Conservation (phyloP, 345 rosid genomes). For the sweet orange (Citrus sinensis) region DVS_A1.0 CM039163.1:3652001-3652500, state of each 20-base stretch:
- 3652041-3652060: not conserved
- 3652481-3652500: not conserved
- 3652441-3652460: not conserved
- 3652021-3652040: not conserved
- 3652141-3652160: conserved; percentile 24
- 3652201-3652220: conserved; percentile 51
- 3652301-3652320: conserved; percentile 6
- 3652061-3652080: not conserved
- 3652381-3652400: conserved; percentile 12
- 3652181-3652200: conserved; percentile 19
- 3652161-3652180: conserved; percentile 11
- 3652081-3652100: not conserved
- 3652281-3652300: not conserved
- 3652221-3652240: conserved; percentile 40
- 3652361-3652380: conserved; percentile 8
- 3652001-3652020: not conserved
- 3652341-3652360: not conserved
- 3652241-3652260: conserved; percentile 43
- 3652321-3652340: not conserved
- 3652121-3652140: conserved; percentile 1
- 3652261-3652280: not conserved
- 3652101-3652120: not conserved
- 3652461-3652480: not conserved
- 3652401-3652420: not conserved
- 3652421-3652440: not conserved